Evolutionary conservation across 108 stramenopile genomes (phyloP), one percentile per base, ranked within the genome.

Genomic region (Cyclotella cryptica): DNA sequence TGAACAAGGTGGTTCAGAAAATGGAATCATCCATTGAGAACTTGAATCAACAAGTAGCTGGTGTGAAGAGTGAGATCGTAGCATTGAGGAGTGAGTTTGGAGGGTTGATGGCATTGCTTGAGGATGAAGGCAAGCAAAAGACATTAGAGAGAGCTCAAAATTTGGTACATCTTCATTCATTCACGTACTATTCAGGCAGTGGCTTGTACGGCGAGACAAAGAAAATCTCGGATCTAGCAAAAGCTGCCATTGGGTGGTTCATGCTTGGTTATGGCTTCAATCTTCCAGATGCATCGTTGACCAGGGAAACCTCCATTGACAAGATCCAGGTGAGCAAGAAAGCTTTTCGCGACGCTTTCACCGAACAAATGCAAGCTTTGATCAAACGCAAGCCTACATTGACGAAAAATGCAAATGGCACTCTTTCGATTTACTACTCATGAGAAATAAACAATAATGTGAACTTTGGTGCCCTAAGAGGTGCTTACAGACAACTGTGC

Each of bases 1-100:
- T 74, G 6, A 66, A 66, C 41, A 74, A 35, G 51, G 61, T 73
- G 28, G 72, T 69, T 73, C 64, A 64, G 58, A 74, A 18, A 41
- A n/a, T 65, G 42, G 44, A 74, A 24, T 66, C 49, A 7, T 74
- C 73, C 0, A 66, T 65, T 43, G 63, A 74, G 41, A 74, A 66
- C 64, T 66, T 74, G 64, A 74, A 65, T 27, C 73, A 74, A 40
- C 11, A 53, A 18, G 22, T 74, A 21, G 15, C 9, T 28, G 26
- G 69, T 40, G 12, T 71, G 5, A 69, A 58, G 69, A 49, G 47
- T 49, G 47, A 49, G 15, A 49, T 49, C 18, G 47, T n/a, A n/a
- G 9, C 47, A 49, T n/a, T 49, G 47, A 49, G n/a, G 9, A 41
- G 40, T 17, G 69, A 71, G 26, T 41, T 57, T 22, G 13, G 0